Evolutionary conservation across 129 eudicot genomes (phyloP).

Genomic region (Kitagawia praeruptora): DNA sequence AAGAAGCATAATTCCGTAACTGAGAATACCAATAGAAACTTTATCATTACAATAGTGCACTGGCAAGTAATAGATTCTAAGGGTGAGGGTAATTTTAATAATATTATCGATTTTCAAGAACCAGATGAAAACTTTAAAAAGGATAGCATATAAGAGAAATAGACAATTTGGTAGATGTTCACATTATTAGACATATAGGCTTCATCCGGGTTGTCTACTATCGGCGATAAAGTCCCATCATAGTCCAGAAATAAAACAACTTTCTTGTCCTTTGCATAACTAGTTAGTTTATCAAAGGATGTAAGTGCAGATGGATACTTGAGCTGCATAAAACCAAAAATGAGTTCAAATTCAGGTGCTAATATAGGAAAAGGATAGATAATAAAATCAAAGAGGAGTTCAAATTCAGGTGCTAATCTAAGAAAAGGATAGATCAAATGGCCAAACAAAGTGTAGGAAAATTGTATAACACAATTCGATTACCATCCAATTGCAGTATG

Average conservation of each 20-base stretch:
- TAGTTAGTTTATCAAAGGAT: constrained; percentile 67
- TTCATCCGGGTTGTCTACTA: constrained; percentile 85
- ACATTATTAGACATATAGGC: constrained; percentile 86
- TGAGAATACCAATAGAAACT: background rate
- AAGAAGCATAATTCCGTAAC: background rate
- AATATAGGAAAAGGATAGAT: background rate
- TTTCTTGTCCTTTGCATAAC: constrained; percentile 65
- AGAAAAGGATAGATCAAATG: background rate
- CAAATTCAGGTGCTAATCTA: background rate
- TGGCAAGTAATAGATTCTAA: constrained; percentile 7
- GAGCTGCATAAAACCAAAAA: constrained; percentile 36
- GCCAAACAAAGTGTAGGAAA: background rate
- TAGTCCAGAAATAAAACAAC: constrained; percentile 86
- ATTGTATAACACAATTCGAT: background rate
- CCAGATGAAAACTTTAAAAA: background rate
- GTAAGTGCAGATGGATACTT: constrained; percentile 90
- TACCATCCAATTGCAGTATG: constrained; percentile 89
- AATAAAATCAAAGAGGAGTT: background rate
- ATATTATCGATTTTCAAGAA: background rate
- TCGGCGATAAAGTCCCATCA: constrained; percentile 93
- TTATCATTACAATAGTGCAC: constrained; percentile 9
- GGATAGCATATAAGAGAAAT: background rate
- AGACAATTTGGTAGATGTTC: constrained; percentile 20
- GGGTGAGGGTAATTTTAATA: background rate
- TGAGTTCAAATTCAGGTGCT: background rate